Evolutionary conservation across 371 early-diverging fungal species (phyloP), one percentile per base, ranked within the genome.

Genomic region (Umbelopsis sp.): DNA sequence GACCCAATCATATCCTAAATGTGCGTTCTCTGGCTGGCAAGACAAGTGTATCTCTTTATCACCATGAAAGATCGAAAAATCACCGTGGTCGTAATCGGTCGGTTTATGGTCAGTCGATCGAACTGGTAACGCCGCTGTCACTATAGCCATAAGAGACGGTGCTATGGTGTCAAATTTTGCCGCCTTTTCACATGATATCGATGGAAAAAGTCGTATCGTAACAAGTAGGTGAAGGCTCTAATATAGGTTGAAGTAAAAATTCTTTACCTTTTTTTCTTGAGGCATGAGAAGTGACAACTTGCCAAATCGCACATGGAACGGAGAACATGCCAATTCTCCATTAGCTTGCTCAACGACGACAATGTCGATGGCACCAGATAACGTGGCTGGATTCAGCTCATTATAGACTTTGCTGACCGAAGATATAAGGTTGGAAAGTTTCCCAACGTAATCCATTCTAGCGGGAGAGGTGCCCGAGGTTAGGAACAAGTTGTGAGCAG

Each of bases 221-320:
- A 41, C 41, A 41, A 12, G 41, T 12, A 41, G 7, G 12, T 41
- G 7, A 12, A 1, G 41, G 1, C 29, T 41, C 7, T 41, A 16
- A 35, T 6, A 35, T 25, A 18, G 14, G 35, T 46, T 10, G 37
- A 20, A 16, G 18, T 20, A 2, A 50, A 29, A 29, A 4, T 29
- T 44, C 63, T 48, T 68, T 70, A 93, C 94, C 73, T 88, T 83
- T 76, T 99, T 97, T 69, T 96, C 97, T 68, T 82, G 71, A 82
- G 93, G 37, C 95, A 94, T 85, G 38, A 98, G 86, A 37, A 99
- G 88, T 63, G 94, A 93, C 9, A 99, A 81, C 79, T 98, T 99
- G 14, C 99, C 98, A 76, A 99, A 99, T 44, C 99, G 88, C n/a
- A 99, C 97, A 80, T 99, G 99, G 75, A 99, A 99, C 4, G 99